Conservation (phyloP, 306 rosid species). For the Datisca glomerata region DNA sequence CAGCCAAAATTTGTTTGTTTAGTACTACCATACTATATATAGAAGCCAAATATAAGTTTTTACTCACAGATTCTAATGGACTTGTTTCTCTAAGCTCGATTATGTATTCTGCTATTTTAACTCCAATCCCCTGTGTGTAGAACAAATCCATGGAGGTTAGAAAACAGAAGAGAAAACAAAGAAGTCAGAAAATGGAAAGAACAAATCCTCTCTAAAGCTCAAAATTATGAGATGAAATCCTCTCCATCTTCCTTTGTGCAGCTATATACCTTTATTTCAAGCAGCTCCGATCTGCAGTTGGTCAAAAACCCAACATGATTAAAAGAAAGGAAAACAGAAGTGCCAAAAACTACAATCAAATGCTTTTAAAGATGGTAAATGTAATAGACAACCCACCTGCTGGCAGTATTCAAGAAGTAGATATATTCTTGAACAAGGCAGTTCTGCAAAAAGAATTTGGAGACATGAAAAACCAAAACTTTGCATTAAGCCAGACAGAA, state of each 20-base stretch:
- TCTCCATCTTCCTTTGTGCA: too few relatives aligned
- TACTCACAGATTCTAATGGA: slow-evolving; percentile 72
- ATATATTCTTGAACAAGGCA: slow-evolving; percentile 62
- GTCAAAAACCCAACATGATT: too few relatives aligned
- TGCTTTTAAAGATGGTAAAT: too few relatives aligned
- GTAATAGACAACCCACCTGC: slow-evolving; percentile 35
- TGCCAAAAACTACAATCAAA: too few relatives aligned
- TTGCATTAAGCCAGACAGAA: too few relatives aligned
- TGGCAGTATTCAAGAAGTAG: slow-evolving; percentile 70
- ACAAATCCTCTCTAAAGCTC: too few relatives aligned
- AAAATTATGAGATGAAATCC: too few relatives aligned
- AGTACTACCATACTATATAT: neutral
- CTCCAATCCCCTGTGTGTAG: slow-evolving; percentile 69
- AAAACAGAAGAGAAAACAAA: too few relatives aligned
- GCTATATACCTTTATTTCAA: neutral
- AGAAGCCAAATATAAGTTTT: neutral
- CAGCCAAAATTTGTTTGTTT: neutral
- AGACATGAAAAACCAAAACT: neutral
- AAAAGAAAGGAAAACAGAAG: too few relatives aligned
- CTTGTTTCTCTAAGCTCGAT: slow-evolving; percentile 67
- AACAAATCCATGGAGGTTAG: slow-evolving; percentile 1
- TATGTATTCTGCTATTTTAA: slow-evolving; percentile 74
- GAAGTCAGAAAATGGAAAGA: slow-evolving; percentile 2
- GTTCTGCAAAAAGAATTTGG: slow-evolving; percentile 24
- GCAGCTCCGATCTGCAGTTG: neutral